phyloP scores from a whole-genome alignment of 139 green algal species.

The Chlorella vulgaris region DNA sequence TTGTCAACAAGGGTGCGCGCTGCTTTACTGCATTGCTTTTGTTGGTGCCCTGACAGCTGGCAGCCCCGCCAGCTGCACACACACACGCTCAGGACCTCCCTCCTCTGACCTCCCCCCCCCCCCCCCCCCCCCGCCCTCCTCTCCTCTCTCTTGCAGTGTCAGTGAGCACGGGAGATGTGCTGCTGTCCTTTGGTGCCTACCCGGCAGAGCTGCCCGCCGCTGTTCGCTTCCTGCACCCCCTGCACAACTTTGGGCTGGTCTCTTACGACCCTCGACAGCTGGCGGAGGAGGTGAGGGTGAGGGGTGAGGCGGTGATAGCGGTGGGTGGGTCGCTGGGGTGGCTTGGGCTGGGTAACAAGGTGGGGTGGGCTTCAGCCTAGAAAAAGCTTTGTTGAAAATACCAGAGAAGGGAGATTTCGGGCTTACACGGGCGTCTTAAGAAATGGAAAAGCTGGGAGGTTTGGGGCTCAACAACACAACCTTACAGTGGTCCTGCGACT shows the following conservation, averaged over 20 bases:
- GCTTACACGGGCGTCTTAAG: no score
- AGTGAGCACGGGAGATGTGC: conserved; percentile 79
- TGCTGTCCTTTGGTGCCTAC: conserved; percentile 86
- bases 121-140: background rate
- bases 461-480: no score
- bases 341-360: no score
- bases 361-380: no score
- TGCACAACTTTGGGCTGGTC: conserved; percentile 87
- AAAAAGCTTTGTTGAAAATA: no score
- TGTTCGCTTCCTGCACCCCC: conserved; percentile 83
- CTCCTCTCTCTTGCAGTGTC: conserved; percentile 56
- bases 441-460: no score
- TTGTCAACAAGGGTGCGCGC: background rate
- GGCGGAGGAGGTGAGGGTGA: conserved; percentile 48
- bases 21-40: no score
- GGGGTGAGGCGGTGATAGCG: background rate
- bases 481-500: no score
- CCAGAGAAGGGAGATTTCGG: no score
- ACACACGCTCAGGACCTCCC: background rate
- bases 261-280: conserved; percentile 71
- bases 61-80: background rate
- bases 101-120: background rate
- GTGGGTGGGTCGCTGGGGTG: background rate
- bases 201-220: conserved; percentile 75
- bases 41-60: no score